phyloP scores from a whole-genome alignment of 2,329 filamentous ascomycete species.

The Cladosporium sp. region DNA sequence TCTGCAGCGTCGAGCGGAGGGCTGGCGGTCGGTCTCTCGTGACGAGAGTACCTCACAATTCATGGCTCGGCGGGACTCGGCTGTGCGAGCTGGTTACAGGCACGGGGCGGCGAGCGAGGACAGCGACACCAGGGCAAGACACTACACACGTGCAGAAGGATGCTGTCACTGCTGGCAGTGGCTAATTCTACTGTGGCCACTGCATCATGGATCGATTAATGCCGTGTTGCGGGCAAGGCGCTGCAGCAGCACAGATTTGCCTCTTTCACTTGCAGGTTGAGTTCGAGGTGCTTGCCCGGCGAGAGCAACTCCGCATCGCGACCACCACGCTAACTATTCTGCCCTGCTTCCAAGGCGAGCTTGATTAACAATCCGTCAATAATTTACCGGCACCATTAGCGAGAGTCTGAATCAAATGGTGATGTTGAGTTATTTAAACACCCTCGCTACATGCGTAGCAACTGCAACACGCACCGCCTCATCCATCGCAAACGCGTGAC shows the following conservation, averaged over 20 bases:
- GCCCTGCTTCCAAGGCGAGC: not conserved
- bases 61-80: conserved; percentile 6
- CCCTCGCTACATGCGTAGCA: no score
- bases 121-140: no score
- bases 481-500: not conserved
- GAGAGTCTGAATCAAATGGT: no score
- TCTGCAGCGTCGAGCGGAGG: not conserved
- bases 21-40: conserved; percentile 4
- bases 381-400: not conserved
- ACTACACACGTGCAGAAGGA: no score
- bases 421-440: no score
- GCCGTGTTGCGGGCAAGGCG: no score
- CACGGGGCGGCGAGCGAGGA: not conserved
- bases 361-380: not conserved
- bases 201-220: no score
- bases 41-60: conserved; percentile 8
- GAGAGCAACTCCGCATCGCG: conserved; percentile 2
- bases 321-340: not conserved
- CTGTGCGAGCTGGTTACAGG: conserved; percentile 5
- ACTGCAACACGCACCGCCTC: not conserved
- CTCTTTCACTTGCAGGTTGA: not conserved
- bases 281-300: not conserved
- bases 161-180: no score
- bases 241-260: not conserved
- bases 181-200: no score